phyloP scores from a whole-genome alignment of 2,329 filamentous ascomycete genomes.

The Trichoderma arundinaceum region DNA sequence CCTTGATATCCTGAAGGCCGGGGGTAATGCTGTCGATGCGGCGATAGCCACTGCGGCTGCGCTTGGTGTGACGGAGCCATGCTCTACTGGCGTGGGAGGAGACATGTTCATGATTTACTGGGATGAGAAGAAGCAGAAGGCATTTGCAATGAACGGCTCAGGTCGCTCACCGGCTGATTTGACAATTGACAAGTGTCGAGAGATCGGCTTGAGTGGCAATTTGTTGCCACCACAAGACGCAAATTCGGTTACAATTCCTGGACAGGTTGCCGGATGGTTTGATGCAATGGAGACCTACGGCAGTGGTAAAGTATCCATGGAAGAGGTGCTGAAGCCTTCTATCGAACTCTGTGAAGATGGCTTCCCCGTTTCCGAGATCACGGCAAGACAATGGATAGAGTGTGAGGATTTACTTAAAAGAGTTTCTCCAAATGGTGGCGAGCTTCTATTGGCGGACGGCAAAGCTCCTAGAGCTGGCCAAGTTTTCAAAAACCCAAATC shows the following conservation, averaged over 20 bases:
- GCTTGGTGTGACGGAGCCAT: conserved; percentile 23
- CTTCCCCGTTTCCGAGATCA: conserved; percentile 18
- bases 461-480: conserved; percentile 22
- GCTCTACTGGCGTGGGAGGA: conserved; percentile 24
- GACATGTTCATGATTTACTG: conserved; percentile 28
- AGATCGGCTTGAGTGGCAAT: conserved; percentile 19
- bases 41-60: conserved; percentile 27
- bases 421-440: conserved; percentile 14
- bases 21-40: conserved; percentile 27
- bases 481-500: conserved; percentile 18
- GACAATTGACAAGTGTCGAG: conserved; percentile 20
- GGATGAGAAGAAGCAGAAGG: conserved; percentile 20
- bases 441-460: not conserved
- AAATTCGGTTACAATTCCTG: conserved; percentile 22
- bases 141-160: conserved; percentile 22
- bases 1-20: conserved; percentile 22
- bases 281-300: conserved; percentile 17
- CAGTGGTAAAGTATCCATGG: conserved; percentile 19
- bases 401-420: conserved; percentile 15
- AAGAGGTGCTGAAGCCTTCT: conserved; percentile 2
- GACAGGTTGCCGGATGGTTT: conserved; percentile 23
- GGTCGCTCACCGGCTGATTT: conserved; percentile 1
- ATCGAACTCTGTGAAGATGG: conserved; percentile 27
- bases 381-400: conserved; percentile 24
- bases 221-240: conserved; percentile 13